Base-by-base conservation (phyloP, 1,139 yeast genomes). In the Chernovozyma sophiae-reginae region DNA sequence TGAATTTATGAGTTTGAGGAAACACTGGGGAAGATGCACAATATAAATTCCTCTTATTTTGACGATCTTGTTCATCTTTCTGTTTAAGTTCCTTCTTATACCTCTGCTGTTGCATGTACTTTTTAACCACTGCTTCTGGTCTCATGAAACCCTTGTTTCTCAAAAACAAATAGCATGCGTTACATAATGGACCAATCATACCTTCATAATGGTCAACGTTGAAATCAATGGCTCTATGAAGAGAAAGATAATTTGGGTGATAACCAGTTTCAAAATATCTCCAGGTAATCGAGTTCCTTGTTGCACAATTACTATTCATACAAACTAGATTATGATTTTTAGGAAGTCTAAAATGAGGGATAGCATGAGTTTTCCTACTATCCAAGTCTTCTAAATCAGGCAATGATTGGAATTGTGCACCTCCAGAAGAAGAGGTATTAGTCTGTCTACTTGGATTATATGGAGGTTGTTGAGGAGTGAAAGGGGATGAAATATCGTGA, bases 131-230 rank as follows among this genome's bases (percentile, higher is more conserved):
- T 18, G 63, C 65, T 44, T 65, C 71, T 2, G 77, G 77, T 48
- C 76, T 60, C 74, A 72, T 69, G 47, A 70, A 71, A n/a, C 76
- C 77, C 47, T 70, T 68, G 43, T 63, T 66, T 38, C 75, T 56
- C 41, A 71, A 64, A 43, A 72, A 72, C 24, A 71, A 54, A 45
- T 66, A 69, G 45, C 78, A 72, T 3, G 76, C 76, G 48, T 72
- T 71, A 49, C 78, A 72, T 37, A 72, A 56, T 1, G 77, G 74
- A 2, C 78, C 78, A 46, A 66, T 67, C 76, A 70, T 70, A 4
- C 74, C 75, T 35, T 70, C 73, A 43, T 68, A 70, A 41, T 67
- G 55, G 40, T 57, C 58, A 42, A 65, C 65, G 48, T 69, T 62
- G 41, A 70, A 69, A 40, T 60, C 64, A 31, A 59, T 60, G 5